Evolutionary conservation across 2,329 filamentous ascomycete genomes (phyloP).

Genomic region (Paraconiothyrium brasiliense): DNA sequence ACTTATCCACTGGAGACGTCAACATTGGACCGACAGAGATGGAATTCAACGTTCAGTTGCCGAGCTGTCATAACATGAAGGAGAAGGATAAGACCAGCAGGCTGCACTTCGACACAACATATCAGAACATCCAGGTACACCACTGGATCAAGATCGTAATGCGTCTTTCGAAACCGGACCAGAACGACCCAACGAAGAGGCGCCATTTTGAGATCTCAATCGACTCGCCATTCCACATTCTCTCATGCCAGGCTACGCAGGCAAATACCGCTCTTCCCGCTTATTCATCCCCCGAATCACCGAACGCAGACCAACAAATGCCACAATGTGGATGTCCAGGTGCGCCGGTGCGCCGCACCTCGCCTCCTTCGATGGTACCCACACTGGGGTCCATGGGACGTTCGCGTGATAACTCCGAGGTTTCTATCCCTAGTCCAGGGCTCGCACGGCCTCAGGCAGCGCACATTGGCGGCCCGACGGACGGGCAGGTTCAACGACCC

Average conservation of each 20-base stretch:
- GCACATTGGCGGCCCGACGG: constrained; percentile 56
- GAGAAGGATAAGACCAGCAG: constrained; percentile 72
- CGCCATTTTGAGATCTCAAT: constrained; percentile 96
- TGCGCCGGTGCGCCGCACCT: constrained; percentile 63
- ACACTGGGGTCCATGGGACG: constrained; percentile 66
- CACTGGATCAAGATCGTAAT: constrained; percentile 99
- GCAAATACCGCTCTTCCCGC: constrained; percentile 86
- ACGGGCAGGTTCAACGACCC: constrained; percentile 67
- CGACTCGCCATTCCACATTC: constrained; percentile 91
- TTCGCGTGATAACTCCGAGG: constrained; percentile 39
- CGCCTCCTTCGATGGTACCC: constrained; percentile 62
- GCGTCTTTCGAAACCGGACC: constrained; percentile 85
- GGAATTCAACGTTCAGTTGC: constrained; percentile 91
- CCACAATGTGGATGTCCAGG: constrained; percentile 73
- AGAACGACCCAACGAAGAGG: constrained; percentile 78
- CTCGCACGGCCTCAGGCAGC: constrained; percentile 62
- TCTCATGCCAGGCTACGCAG: constrained; percentile 92
- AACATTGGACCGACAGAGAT: constrained; percentile 91
- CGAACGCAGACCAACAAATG: constrained; percentile 42
- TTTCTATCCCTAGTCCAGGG: constrained; percentile 50
- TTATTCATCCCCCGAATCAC: constrained; percentile 69
- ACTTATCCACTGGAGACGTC: constrained; percentile 74
- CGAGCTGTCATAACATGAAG: constrained; percentile 84
- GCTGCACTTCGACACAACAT: constrained; percentile 90
- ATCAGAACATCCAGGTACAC: constrained; percentile 91